phyloP scores from a whole-genome alignment of 2,329 filamentous ascomycete genomes.

The Madurella mycetomatis region DNA sequence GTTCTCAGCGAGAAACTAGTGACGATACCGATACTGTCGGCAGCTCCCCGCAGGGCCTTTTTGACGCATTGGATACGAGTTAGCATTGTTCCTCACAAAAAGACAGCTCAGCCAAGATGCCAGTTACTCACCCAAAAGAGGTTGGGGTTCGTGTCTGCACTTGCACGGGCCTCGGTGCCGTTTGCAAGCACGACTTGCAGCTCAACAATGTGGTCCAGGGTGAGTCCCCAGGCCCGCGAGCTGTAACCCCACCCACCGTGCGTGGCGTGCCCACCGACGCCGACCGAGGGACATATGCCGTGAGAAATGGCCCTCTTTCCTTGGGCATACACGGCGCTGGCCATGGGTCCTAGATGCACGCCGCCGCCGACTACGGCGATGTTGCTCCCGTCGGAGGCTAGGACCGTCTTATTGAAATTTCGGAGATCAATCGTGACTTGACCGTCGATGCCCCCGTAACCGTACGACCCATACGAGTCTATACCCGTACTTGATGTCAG shows the following conservation, averaged over 20 bases:
- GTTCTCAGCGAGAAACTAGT: slow-evolving; percentile 35
- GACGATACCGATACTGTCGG: slow-evolving; percentile 37
- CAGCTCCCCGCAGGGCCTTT: slow-evolving; percentile 38
- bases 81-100: too few species aligned
- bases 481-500: neutral
- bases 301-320: slow-evolving; percentile 38
- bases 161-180: slow-evolving; percentile 22
- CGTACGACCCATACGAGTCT: slow-evolving; percentile 49
- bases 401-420: slow-evolving; percentile 34
- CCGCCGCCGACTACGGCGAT: slow-evolving; percentile 37
- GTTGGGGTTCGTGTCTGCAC: slow-evolving; percentile 20
- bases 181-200: slow-evolving; percentile 43
- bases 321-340: slow-evolving; percentile 32
- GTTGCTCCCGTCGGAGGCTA: slow-evolving; percentile 30
- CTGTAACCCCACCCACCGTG: slow-evolving; percentile 43
- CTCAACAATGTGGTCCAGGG: slow-evolving; percentile 47
- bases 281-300: slow-evolving; percentile 43
- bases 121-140: slow-evolving; percentile 26
- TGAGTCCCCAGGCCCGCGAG: slow-evolving; percentile 46
- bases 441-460: slow-evolving; percentile 39
- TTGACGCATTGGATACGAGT: too few species aligned
- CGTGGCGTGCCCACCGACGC: slow-evolving; percentile 42
- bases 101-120: too few species aligned
- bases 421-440: slow-evolving; percentile 40
- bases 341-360: slow-evolving; percentile 41